These are phyloP conservation scores for Ajuga reptans DNA, from an alignment of 305 asterid genomes.

Conservation along the genomic window DNA sequence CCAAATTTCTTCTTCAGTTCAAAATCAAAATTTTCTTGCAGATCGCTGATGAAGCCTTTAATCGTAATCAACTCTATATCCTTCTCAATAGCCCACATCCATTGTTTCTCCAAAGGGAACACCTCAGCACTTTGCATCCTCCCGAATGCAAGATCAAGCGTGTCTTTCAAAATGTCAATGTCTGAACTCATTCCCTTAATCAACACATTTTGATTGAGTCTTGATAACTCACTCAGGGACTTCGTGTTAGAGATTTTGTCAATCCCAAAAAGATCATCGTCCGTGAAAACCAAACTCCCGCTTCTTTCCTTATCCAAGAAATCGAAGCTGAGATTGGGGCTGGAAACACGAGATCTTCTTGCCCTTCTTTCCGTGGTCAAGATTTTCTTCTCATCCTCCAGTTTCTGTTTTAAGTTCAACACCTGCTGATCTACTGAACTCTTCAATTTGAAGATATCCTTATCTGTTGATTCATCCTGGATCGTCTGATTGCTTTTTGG, in stretches of 20 bases:
- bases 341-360: conserved; percentile 32
- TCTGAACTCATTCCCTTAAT: conserved; percentile 57
- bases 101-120: conserved; percentile 55
- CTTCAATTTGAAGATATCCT: conserved; percentile 34
- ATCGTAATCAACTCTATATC: conserved; percentile 36
- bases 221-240: conserved; percentile 16
- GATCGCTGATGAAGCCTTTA: conserved; percentile 40
- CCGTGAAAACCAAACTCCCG: conserved; percentile 17
- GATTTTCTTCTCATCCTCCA: conserved; percentile 39
- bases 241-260: conserved; percentile 21
- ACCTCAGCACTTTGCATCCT: conserved; percentile 43
- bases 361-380: conserved; percentile 22
- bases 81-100: conserved; percentile 54
- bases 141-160: conserved; percentile 56
- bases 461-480: conserved; percentile 20
- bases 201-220: conserved; percentile 34
- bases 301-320: conserved; percentile 24
- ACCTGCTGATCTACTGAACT: conserved; percentile 48
- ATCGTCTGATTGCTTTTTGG: not conserved
- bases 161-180: conserved; percentile 50
- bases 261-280: conserved; percentile 8
- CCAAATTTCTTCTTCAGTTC: conserved; percentile 28
- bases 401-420: conserved; percentile 47
- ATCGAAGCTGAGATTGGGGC: conserved; percentile 32
- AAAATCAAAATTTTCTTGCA: conserved; percentile 26